Conservation (phyloP, 176 grass and related monocot genomes). For the Hyparrhenia diplandra region DNA sequence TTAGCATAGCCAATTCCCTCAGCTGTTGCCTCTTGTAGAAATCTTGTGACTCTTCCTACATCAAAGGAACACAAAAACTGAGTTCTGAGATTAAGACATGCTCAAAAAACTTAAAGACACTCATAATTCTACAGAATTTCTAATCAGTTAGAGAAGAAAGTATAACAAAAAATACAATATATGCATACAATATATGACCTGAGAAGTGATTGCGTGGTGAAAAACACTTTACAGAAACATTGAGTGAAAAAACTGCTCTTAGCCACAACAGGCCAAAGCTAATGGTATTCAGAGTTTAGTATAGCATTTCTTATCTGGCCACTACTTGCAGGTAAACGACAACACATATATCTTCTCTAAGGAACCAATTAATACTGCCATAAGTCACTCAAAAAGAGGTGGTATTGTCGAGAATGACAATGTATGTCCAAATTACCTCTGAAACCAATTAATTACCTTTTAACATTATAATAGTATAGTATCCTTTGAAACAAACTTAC, state of each 20-base stretch:
- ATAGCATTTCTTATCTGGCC: background rate
- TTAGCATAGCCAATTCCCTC: conserved; percentile 80
- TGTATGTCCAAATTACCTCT: too few relatives aligned
- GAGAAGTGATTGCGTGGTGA: background rate
- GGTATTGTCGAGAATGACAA: background rate
- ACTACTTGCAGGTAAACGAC: background rate
- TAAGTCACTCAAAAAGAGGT: background rate
- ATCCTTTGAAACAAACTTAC: background rate
- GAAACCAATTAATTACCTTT: too few relatives aligned
- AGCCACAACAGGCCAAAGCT: background rate
- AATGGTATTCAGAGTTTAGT: background rate
- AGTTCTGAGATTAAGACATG: background rate
- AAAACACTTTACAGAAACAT: background rate
- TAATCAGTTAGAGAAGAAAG: background rate
- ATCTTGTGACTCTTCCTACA: conserved; percentile 91
- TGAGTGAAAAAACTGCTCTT: background rate
- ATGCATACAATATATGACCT: background rate
- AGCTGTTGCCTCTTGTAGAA: conserved; percentile 86
- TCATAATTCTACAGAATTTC: background rate
- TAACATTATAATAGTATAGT: background rate
- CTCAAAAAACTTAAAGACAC: background rate
- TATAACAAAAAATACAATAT: background rate
- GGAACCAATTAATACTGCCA: background rate
- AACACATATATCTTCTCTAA: background rate
- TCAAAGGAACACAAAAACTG: background rate